These are phyloP conservation scores for Hawksworthiomyces lignivorus DNA, from an alignment of 2,329 filamentous ascomycete genomes.

Conservation along the genomic window DNA sequence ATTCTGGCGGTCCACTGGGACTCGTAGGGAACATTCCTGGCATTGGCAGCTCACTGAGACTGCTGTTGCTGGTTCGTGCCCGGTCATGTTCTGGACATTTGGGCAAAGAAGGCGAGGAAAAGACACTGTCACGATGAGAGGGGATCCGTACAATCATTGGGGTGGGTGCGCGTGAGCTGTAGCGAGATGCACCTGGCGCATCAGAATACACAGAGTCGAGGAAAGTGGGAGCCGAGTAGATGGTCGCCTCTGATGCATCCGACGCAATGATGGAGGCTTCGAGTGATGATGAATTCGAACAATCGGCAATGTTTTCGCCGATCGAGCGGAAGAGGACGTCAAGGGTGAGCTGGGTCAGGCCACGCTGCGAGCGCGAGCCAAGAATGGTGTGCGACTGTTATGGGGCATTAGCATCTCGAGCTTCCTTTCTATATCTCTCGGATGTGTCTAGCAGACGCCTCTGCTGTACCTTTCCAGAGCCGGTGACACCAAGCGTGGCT, in stretches of 20 bases:
- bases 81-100: too few relatives aligned
- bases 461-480: constrained; percentile 96
- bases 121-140: too few relatives aligned
- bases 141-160: constrained; percentile 57
- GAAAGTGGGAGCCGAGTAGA: constrained; percentile 68
- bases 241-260: constrained; percentile 72
- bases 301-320: constrained; percentile 60
- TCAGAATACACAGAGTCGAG: constrained; percentile 74
- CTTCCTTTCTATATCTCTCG: too few relatives aligned
- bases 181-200: constrained; percentile 43
- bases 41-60: constrained; percentile 15
- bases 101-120: too few relatives aligned
- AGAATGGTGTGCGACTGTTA: constrained; percentile 93
- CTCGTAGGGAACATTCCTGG: constrained; percentile 17
- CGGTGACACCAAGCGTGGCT: constrained; percentile 88
- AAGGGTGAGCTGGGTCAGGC: constrained; percentile 83
- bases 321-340: constrained; percentile 85
- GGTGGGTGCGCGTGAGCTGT: constrained; percentile 58
- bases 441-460: too few relatives aligned
- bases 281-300: constrained; percentile 48
- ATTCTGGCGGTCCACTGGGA: constrained; percentile 8
- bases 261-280: constrained; percentile 68
- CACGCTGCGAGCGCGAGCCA: constrained; percentile 77
- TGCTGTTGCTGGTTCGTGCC: constrained; percentile 1
- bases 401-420: too few relatives aligned